These are phyloP conservation scores for Lithospermum erythrorhizon DNA, from an alignment of 257 asterid species.

Conservation along the genomic window DNA sequence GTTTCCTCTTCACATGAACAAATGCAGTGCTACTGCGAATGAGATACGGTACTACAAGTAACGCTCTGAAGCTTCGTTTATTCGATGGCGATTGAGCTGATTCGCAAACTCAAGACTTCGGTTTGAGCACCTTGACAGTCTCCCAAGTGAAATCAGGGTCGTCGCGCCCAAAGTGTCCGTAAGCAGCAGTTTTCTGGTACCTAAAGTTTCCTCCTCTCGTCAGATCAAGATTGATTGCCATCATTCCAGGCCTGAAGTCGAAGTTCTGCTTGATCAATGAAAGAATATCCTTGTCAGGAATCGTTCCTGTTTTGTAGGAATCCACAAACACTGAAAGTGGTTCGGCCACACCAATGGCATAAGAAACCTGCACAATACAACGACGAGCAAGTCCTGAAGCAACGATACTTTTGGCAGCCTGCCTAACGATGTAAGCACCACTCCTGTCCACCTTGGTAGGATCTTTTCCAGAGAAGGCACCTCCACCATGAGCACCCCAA, in stretches of 20 bases:
- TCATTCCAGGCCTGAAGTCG: constrained; percentile 94
- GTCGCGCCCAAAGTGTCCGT: constrained; percentile 87
- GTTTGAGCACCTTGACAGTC: constrained; percentile 72
- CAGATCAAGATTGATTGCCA: constrained; percentile 75
- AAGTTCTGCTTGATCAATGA: constrained; percentile 66
- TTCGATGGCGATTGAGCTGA: not conserved
- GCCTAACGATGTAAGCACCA: constrained; percentile 81
- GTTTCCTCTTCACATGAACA: not conserved
- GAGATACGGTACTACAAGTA: not conserved
- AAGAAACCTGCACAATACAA: constrained; percentile 81
- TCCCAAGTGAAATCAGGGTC: constrained; percentile 88
- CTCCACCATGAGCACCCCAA: constrained; percentile 95
- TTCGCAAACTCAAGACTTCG: constrained; percentile 51
- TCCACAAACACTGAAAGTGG: constrained; percentile 85
- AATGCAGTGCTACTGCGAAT: not conserved
- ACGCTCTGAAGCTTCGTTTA: not conserved
- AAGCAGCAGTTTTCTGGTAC: constrained; percentile 90
- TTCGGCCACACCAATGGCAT: constrained; percentile 84
- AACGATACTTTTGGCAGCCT: constrained; percentile 89
- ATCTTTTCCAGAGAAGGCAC: constrained; percentile 87
- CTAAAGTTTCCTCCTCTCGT: constrained; percentile 71
- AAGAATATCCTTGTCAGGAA: constrained; percentile 71
- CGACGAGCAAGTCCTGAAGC: constrained; percentile 84
- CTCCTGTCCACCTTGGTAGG: constrained; percentile 94
- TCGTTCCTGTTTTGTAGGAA: constrained; percentile 71